A percentile compares a stretch with the other conserved stretches of the same genome.
Evolutionary conservation across 495 filamentous ascomycete species (phyloP).

Genomic region (Tetracladium setigerum): DNA sequence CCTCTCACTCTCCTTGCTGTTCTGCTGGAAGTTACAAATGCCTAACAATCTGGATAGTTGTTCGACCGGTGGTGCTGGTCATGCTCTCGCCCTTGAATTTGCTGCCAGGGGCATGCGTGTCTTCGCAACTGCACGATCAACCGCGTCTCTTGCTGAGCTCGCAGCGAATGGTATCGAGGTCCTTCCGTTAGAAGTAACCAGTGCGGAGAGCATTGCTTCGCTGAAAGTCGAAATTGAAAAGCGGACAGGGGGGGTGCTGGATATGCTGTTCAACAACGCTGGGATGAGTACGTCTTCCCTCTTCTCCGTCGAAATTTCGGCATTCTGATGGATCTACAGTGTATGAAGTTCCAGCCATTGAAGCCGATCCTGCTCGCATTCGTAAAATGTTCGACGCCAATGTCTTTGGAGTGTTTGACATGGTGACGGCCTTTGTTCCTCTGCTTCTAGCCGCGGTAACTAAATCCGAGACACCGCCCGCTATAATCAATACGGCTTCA

Average conservation of each 20-base stretch:
- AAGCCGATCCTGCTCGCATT: background rate
- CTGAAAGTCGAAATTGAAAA: conserved; percentile 35
- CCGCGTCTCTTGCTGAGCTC: conserved; percentile 33
- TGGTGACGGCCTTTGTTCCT: conserved; percentile 34
- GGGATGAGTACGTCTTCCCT: conserved; percentile 15
- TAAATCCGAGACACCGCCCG: background rate
- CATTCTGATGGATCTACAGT: background rate
- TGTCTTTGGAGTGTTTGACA: conserved; percentile 28
- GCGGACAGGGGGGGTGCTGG: conserved; percentile 46
- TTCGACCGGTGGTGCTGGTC: background rate
- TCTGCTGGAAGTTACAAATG: background rate
- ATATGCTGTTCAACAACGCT: conserved; percentile 61
- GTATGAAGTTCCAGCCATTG: conserved; percentile 4
- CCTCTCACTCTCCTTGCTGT: background rate
- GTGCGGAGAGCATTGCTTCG: conserved; percentile 36
- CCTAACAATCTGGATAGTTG: conserved; percentile 4
- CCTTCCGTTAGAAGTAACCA: conserved; percentile 40
- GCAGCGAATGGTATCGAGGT: conserved; percentile 37
- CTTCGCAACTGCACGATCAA: conserved; percentile 42
- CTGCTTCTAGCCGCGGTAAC: conserved; percentile 29
- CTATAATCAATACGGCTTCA: conserved; percentile 5
- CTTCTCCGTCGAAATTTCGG: background rate
- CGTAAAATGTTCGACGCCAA: conserved; percentile 36
- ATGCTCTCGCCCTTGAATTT: conserved; percentile 10
- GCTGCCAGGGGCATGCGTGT: conserved; percentile 24